Evolutionary conservation across 345 rosid genomes (phyloP), one percentile per base, ranked within the genome.

Genomic region (Linum trigynum): DNA sequence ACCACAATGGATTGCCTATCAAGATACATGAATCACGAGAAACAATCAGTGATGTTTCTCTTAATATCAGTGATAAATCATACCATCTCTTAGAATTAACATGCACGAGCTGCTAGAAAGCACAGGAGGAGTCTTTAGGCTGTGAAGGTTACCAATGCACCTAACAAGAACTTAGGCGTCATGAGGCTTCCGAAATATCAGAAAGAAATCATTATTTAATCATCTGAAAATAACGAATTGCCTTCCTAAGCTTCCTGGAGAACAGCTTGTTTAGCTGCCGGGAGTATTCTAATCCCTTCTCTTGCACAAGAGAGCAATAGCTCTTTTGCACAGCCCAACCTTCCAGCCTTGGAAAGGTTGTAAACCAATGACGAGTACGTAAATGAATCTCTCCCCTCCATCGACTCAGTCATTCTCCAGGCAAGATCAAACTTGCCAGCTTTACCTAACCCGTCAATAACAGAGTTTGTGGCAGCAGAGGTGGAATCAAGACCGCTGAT

Each of bases 341-440:
- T 82, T 75, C 81, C 38, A 2, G 73, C 84, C 77, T 82, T 86
- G 75, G 95, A 90, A 65, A 92, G 96, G 74, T 84, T 85, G 73
- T 90, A 86, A 59, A 92, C 85, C 69, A 90, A 68, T 14, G 85
- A 80, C 41, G 97, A 75, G 74, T 86, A 90, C 8, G 84, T 85
- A 78, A 82, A 90, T 66, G 92, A 82, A 78, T 92, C 96, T 77
- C 76, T 84, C 57, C 64, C 74, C 76, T 85, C 81, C 89, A 88
- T 85, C 36, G 86, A 83, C 58, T 87, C 77, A 57, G 77, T 86
- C 65, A 79, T 60, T 65, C 74, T 78, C 77, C 86, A 57, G 51
- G 96, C 96, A 65, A 67, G 56, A 42, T 79, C 82, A 62, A 84
- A 75, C 67, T 74, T 65, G 67, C 91, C 95, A 35, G 77, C 78